Evolutionary conservation across 805 yeast genomes (phyloP), one percentile per base, ranked within the genome.

Genomic region (Metschnikowia kofuensis): DNA sequence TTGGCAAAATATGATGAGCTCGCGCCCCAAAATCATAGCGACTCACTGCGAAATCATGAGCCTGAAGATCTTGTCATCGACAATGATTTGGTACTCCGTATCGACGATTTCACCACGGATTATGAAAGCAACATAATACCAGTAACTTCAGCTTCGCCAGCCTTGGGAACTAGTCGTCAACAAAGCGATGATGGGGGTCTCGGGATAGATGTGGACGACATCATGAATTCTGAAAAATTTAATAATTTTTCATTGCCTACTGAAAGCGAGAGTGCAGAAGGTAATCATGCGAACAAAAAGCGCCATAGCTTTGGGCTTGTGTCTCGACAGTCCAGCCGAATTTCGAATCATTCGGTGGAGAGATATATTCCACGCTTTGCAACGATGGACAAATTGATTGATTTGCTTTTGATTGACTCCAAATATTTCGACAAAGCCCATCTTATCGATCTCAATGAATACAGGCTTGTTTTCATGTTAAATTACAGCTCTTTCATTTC

Each of bases 401-500:
- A 92, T 65, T 75, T 91, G 21, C 67, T 92, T 44, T 89, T 92
- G 6, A 59, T 74, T 79, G 63, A 92, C 87, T 16, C 84, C 79
- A 36, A 79, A 78, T 56, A 82, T 79, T 47, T 89, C 81, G 68
- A 67, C 43, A 67, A 65, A 13, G 51, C 58, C 11, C 59, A 69
- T n/a, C 52, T 58, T 7, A 50, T 74, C 30, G 75, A 72, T 49
- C 63, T 71, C 48, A 62, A 69, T 1, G 78, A 73, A 54, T 74
- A 66, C 55, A 51, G 77, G 45, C 65, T 61, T 51, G 75, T 74
- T 4, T 74, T 74, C 60, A 61, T 74, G 54, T 59, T 74, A 48
- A 73, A 69, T 47, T 74, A 71, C 51, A 67, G 62, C 51, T 65
- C 75, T 6, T 73, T 72, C 50, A 66, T 73, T 3, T 57, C 71